These are phyloP conservation scores for Yamadazyma sp. DNA, from an alignment of 1,139 yeast genomes.

Conservation along the genomic window DNA sequence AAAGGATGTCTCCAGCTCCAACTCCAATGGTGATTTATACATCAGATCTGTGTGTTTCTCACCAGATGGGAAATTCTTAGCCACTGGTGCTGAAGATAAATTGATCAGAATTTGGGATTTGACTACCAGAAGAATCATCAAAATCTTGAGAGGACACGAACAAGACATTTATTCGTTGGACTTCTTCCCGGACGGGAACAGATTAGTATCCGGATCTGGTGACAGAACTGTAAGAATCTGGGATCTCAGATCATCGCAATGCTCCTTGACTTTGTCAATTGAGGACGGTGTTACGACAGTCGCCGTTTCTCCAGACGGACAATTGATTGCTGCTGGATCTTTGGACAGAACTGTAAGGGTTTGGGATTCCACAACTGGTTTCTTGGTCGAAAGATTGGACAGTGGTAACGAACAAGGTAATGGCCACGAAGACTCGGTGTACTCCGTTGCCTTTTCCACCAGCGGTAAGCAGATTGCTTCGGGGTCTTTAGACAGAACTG, in stretches of 20 bases:
- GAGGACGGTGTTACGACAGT: slow-evolving; percentile 99
- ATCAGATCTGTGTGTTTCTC: slow-evolving; percentile 95
- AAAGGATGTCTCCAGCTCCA: slow-evolving; percentile 29
- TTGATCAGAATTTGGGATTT: slow-evolving; percentile 97
- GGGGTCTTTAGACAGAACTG: slow-evolving; percentile 94
- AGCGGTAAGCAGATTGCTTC: slow-evolving; percentile 91
- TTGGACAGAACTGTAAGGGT: slow-evolving; percentile 94
- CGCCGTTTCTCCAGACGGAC: slow-evolving; percentile 95
- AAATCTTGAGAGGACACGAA: slow-evolving; percentile 91
- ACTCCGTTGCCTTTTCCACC: slow-evolving; percentile 90
- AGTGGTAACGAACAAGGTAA: slow-evolving; percentile 84
- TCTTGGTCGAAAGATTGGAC: slow-evolving; percentile 88
- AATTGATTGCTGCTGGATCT: slow-evolving; percentile 93
- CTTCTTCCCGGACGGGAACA: slow-evolving; percentile 93
- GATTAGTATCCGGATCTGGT: slow-evolving; percentile 94
- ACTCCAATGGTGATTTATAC: slow-evolving; percentile 75
- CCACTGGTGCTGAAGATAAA: slow-evolving; percentile 98
- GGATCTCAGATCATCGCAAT: slow-evolving; percentile 92
- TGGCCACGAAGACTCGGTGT: slow-evolving; percentile 96
- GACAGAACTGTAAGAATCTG: slow-evolving; percentile 96
- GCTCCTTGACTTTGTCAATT: slow-evolving; percentile 83
- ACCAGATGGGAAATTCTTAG: slow-evolving; percentile 92
- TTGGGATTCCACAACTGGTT: slow-evolving; percentile 95
- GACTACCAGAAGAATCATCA: slow-evolving; percentile 79
- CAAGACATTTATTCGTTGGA: slow-evolving; percentile 96